Conservation (phyloP, 2,329 filamentous ascomycete species). For the Ceratocystis alfenasii region DNA sequence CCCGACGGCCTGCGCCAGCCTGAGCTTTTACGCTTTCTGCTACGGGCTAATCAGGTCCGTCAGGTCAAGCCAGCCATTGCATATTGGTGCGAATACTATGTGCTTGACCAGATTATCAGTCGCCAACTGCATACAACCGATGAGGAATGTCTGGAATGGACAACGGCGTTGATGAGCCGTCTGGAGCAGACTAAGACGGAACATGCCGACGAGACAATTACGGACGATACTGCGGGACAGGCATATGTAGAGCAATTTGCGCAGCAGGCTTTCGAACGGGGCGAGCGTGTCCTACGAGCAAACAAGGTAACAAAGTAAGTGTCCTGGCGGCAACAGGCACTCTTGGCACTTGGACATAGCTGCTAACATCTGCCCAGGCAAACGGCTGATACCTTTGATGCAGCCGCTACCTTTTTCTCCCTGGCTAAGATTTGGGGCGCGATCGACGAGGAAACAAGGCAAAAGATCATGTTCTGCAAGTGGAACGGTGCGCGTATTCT, state of each 20-base stretch:
- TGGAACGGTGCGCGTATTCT: constrained; percentile 87
- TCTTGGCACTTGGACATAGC: not conserved
- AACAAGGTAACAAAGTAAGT: constrained; percentile 69
- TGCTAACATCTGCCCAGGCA: constrained; percentile 42
- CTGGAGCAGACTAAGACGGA: constrained; percentile 69
- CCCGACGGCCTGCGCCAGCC: constrained; percentile 64
- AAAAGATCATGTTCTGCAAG: constrained; percentile 93
- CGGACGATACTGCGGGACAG: constrained; percentile 74
- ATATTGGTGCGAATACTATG: constrained; percentile 94
- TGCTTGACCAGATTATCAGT: constrained; percentile 79
- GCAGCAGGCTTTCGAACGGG: constrained; percentile 72
- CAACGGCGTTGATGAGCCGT: constrained; percentile 76
- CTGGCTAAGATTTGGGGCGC: constrained; percentile 73
- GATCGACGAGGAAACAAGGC: constrained; percentile 59
- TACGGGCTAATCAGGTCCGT: constrained; percentile 74
- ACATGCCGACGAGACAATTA: constrained; percentile 63
- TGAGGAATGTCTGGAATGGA: constrained; percentile 68
- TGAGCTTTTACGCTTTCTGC: constrained; percentile 73
- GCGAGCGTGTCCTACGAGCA: constrained; percentile 67
- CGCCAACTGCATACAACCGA: constrained; percentile 68
- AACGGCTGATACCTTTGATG: constrained; percentile 88
- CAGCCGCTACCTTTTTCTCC: constrained; percentile 84
- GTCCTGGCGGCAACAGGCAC: no score
- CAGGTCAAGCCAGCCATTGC: constrained; percentile 73
- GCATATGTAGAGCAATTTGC: constrained; percentile 93